Evolutionary conservation across 805 yeast species (phyloP), one percentile per base, ranked within the genome.

Genomic region (Ogataea polymorpha): DNA sequence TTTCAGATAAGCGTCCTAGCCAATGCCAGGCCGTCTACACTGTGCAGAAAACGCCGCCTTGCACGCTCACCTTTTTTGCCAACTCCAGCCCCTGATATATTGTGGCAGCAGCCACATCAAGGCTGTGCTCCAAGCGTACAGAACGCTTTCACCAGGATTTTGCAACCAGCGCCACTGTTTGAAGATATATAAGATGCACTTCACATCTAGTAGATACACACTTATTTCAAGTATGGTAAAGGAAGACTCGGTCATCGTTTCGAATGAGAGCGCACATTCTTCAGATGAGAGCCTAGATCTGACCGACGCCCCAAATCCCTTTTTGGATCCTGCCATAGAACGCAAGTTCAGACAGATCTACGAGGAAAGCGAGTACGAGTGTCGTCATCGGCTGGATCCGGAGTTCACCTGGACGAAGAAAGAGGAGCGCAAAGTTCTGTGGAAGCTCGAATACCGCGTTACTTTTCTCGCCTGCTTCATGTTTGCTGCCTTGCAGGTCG

Each of bases 401-500:
- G 65, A 67, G 0, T 69, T 79, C 27, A 65, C 67, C 9, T 80
- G 86, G 86, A 64, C 75, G 0, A 49, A 47, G 4, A 63, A 68
- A 35, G 84, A 78, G 51, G 85, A 81, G 45, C 64, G 60, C 26
- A 63, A 57, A 30, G 54, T 80, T 5, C 56, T 71, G 12, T 53
- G 77, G 56, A 79, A 77, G 51, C 64, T 77, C 30, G 86, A 82
- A 46, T 67, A 67, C 63, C 62, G 71, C 33, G 83, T 81, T 20
- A 65, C 79, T 4, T 59, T 77, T 23, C 68, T 80, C 67, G 82
- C 83, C 0, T 76, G 77, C 45, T 50, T 80, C 42, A 69, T 79
- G 77, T 80, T 80, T 54, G 62, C 75, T 31, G 77, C 78, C 7
- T 66, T 80, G 41, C 79, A 80, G 53, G 58, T 79, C 42, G 85